phyloP scores from a whole-genome alignment of 306 rosid genomes.

The Chamaecrista fasciculata region DNA sequence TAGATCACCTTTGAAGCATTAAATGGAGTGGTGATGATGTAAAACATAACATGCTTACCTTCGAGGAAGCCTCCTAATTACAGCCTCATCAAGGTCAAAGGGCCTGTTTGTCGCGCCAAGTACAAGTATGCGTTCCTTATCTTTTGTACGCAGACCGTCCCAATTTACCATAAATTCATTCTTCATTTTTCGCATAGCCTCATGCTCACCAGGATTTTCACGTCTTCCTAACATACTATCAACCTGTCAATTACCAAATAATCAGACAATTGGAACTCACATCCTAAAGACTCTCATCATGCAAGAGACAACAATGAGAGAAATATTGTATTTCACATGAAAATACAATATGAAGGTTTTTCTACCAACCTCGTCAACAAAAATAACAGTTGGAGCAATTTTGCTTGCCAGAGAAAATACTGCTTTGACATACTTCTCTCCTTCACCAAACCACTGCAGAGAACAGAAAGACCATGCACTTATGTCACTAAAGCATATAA shows the following conservation, averaged over 20 bases:
- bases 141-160: conserved; percentile 98
- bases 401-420: conserved; percentile 95
- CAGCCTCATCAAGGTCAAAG: conserved; percentile 98
- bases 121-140: conserved; percentile 90
- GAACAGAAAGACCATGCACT: conserved; percentile 15
- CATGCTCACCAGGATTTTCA: conserved; percentile 95
- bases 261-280: conserved; percentile 4
- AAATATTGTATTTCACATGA: neutral
- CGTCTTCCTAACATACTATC: conserved; percentile 99
- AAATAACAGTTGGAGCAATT: conserved; percentile 92
- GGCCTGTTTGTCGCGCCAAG: conserved; percentile 99
- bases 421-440: conserved; percentile 93
- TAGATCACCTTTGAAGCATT: neutral
- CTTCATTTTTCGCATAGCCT: conserved; percentile 99
- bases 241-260: conserved; percentile 52
- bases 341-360: neutral
- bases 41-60: conserved; percentile 45
- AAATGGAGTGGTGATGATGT: neutral
- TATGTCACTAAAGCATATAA: conserved; percentile 20
- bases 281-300: conserved; percentile 1
- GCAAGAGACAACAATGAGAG: neutral
- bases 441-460: conserved; percentile 98
- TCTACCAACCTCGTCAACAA: conserved; percentile 87
- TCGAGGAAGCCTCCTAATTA: conserved; percentile 96
- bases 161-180: conserved; percentile 99